phyloP scores from a whole-genome alignment of 805 yeast species.

The Ogataea neopini region DNA sequence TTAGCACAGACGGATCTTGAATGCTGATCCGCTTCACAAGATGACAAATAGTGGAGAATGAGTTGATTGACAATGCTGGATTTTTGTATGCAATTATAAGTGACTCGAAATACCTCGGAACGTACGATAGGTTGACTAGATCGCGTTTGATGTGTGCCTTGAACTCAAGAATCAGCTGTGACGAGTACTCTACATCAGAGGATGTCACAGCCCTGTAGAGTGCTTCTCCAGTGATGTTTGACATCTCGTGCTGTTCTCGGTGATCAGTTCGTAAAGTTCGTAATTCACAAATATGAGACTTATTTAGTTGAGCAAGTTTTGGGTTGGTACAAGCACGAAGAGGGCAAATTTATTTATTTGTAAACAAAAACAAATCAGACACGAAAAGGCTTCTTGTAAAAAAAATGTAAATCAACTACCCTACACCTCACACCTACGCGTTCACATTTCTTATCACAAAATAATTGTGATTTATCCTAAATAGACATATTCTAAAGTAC shows the following conservation, averaged over 20 bases:
- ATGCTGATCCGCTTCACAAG: slow-evolving; percentile 57
- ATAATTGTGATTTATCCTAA: neutral
- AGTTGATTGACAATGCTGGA: slow-evolving; percentile 40
- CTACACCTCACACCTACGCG: slow-evolving; percentile 1
- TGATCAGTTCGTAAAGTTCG: neutral
- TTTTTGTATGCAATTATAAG: slow-evolving; percentile 47
- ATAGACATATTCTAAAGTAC: neutral
- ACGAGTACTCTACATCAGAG: slow-evolving; percentile 21
- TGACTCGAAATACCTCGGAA: slow-evolving; percentile 52
- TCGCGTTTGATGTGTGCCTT: slow-evolving; percentile 59
- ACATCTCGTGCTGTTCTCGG: slow-evolving; percentile 12
- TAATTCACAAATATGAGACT: neutral
- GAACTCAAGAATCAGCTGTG: slow-evolving; percentile 35
- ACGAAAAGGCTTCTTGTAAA: slow-evolving; percentile 3
- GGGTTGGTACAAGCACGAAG: neutral
- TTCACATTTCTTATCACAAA: neutral
- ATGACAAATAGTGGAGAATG: slow-evolving; percentile 56
- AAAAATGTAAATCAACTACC: neutral
- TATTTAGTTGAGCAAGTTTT: neutral
- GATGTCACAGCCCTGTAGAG: slow-evolving; percentile 29
- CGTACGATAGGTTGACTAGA: slow-evolving; percentile 49
- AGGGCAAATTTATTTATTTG: slow-evolving; percentile 5
- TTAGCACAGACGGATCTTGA: slow-evolving; percentile 50
- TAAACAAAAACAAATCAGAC: slow-evolving; percentile 8
- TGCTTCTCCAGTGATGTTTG: slow-evolving; percentile 25